Conservation (phyloP, 2,329 filamentous ascomycete genomes). For the Ceratocystis harringtonii region DNA sequence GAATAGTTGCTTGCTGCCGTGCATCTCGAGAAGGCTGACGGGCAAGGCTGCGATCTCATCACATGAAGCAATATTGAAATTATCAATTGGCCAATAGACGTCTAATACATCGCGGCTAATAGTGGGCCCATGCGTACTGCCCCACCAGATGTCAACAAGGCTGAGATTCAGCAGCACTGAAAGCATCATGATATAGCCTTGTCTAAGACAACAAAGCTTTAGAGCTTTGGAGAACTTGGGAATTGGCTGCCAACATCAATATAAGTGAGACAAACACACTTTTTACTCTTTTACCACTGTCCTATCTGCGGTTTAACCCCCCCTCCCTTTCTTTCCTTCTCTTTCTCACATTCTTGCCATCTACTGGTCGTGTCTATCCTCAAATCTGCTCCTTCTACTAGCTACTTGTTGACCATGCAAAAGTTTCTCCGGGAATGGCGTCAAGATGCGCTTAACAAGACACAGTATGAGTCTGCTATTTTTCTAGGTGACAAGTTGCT, state of each 20-base stretch:
- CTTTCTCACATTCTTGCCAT: background rate
- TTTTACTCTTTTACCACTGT: background rate
- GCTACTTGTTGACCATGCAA: slow-evolving; percentile 49
- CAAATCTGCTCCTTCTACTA: background rate
- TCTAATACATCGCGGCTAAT: background rate
- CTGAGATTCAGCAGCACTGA: slow-evolving; percentile 9
- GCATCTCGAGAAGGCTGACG: slow-evolving; percentile 8
- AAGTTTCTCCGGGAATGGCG: slow-evolving; percentile 86
- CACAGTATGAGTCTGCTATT: slow-evolving; percentile 91
- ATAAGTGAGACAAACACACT: no score
- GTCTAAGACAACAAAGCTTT: background rate
- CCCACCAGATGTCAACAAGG: slow-evolving; percentile 12
- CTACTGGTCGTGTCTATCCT: background rate
- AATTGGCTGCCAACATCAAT: background rate
- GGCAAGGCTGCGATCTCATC: background rate
- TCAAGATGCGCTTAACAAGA: slow-evolving; percentile 87
- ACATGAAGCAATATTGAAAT: no score
- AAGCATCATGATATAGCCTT: background rate
- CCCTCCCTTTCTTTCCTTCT: background rate
- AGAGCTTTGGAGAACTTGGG: background rate
- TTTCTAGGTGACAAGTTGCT: slow-evolving; percentile 96
- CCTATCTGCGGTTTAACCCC: no score
- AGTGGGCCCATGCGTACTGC: slow-evolving; percentile 3
- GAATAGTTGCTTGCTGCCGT: background rate
- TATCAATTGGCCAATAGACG: slow-evolving; percentile 11